Evolutionary conservation across 2,329 filamentous ascomycete species (phyloP).

Genomic region (Cadophora sp.): DNA sequence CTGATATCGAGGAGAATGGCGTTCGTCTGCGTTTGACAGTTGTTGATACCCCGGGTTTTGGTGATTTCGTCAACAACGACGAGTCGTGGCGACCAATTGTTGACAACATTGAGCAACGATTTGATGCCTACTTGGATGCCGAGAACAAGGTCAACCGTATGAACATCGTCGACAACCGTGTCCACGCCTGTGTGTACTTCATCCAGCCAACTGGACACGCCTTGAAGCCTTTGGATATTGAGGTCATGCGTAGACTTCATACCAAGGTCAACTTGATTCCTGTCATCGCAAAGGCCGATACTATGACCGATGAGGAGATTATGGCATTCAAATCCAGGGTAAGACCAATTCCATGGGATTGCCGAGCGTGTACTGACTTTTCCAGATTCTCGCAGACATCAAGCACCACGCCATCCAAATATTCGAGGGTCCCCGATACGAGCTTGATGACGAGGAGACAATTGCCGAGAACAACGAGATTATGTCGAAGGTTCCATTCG

Average conservation of each 20-base stretch:
- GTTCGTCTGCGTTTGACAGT: conserved; percentile 96
- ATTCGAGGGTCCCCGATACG: conserved; percentile 97
- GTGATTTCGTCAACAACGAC: conserved; percentile 99
- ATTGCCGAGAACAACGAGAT: conserved; percentile 99
- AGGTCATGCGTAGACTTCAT: conserved; percentile 99
- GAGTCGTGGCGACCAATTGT: conserved; percentile 99
- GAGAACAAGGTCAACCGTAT: conserved; percentile 99
- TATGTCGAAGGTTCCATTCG: conserved; percentile 99
- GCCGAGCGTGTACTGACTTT: conserved; percentile 26
- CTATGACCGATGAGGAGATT: conserved; percentile 96
- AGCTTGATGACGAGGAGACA: conserved; percentile 98
- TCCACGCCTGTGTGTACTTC: conserved; percentile 99
- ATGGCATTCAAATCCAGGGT: conserved; percentile 94
- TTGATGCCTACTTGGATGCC: conserved; percentile 96
- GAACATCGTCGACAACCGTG: conserved; percentile 99
- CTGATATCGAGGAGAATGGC: conserved; percentile 97
- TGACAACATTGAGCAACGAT: conserved; percentile 99
- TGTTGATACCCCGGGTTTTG: conserved; percentile 96
- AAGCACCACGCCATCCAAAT: conserved; percentile 98
- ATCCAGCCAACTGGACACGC: conserved; percentile 99
- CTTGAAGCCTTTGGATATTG: conserved; percentile 96
- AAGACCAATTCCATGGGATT: conserved; percentile 51
- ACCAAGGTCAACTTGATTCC: conserved; percentile 99
- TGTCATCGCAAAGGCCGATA: conserved; percentile 98
- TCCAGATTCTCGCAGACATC: conserved; percentile 95